Evolutionary conservation across 805 yeast genomes (phyloP), one percentile per base, ranked within the genome.

Genomic region (Blastobotrys parvus): DNA sequence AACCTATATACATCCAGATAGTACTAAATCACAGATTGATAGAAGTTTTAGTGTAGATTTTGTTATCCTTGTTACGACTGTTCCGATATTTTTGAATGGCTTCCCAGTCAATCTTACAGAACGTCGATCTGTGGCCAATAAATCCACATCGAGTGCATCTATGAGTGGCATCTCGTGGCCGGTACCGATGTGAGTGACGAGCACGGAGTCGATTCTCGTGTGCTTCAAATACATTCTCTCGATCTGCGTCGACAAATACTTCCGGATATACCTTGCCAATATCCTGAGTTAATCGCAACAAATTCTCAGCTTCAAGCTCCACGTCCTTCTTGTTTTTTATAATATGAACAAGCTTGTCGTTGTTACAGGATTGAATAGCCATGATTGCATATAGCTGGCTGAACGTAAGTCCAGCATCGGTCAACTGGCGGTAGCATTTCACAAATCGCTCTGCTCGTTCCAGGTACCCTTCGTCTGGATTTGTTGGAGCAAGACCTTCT

Each of bases 101-200:
- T 8, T 38, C 32, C 40, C 40, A 38, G 18, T 38, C 40, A 10
- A 38, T 18, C 30, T 23, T 20, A 15, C 40, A 38, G 33, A 38
- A 38, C 15, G 40, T 22, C 15, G 40, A 38, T 11, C 40, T 31
- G 19, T 38, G 40, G 15, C 40, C 40, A 23, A 38, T 23, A 15
- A 38, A 38, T 8, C 40, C 40, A n/a, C 40, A 38, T 23, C 40
- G 31, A 4, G 40, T 38, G 15, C 40, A 38, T 11, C 40, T 17
- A 19, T 38, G 40, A 5, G 33, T 22, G 18, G 40, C 40, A 23
- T 38, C 40, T 22, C 40, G 19, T 8, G 40, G 40, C 13, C 40
- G 13, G 15, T 22, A 27, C 20, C 40, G 19, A 6, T 27, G 32
- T 4, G 32, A 22, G 15, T 27, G 13, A 17, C 40, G 40, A 3